These are phyloP conservation scores for Flueggea neowawraea DNA, from an alignment of 441 rosid genomes.

Conservation along the genomic window DNA sequence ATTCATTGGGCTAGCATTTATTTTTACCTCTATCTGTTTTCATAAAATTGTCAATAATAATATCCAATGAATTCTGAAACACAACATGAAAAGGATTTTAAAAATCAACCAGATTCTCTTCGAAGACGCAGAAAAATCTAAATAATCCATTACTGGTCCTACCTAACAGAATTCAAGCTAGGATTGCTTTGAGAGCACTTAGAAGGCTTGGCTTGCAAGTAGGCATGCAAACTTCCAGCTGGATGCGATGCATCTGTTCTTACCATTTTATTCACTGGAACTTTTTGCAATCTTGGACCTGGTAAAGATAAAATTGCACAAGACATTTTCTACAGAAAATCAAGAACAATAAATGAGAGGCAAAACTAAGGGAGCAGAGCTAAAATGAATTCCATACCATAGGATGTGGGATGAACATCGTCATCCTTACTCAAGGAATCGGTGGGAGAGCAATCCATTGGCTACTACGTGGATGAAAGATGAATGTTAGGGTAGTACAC, in stretches of 20 bases:
- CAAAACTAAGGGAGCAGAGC: conserved; percentile 2
- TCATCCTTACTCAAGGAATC: conserved; percentile 35
- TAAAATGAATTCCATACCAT: conserved; percentile 40
- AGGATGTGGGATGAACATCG: conserved; percentile 25
- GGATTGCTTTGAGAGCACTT: conserved; percentile 36
- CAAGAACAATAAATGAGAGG: not conserved
- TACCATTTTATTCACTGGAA: conserved; percentile 85
- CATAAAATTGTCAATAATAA: no score
- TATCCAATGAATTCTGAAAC: no score
- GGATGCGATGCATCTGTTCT: conserved; percentile 89
- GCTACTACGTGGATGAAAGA: conserved; percentile 36
- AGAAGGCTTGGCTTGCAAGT: conserved; percentile 50
- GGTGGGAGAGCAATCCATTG: conserved; percentile 51
- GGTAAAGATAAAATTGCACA: conserved; percentile 13
- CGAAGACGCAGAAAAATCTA: not conserved
- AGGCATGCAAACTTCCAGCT: conserved; percentile 92
- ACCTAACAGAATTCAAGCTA: conserved; percentile 74
- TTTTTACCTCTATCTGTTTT: no score
- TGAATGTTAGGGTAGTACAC: conserved; percentile 2
- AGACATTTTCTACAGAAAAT: no score
- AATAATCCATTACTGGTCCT: conserved; percentile 10
- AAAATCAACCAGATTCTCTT: no score
- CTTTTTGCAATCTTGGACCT: conserved; percentile 69
- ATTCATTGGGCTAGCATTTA: no score
- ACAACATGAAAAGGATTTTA: no score